A percentile compares a stretch with the other conserved stretches of the same genome.
phyloP scores from a whole-genome alignment of 768 basidiomycete species.

The Collybia sordida region DNA sequence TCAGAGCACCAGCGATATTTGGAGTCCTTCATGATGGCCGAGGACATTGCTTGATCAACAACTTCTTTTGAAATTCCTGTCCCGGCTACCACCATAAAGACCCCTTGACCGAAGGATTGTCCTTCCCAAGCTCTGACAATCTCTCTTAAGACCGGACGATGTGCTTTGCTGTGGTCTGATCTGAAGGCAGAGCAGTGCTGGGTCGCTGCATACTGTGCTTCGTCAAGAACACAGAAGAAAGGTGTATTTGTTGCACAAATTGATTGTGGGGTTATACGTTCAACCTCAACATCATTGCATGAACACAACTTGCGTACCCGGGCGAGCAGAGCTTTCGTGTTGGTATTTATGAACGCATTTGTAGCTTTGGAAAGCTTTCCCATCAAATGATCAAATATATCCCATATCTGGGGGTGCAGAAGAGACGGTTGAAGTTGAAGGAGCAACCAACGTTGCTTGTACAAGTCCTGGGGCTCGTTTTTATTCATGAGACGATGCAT shows the following conservation, averaged over 20 bases:
- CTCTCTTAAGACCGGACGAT: slow-evolving; percentile 40
- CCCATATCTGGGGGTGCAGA: slow-evolving; percentile 34
- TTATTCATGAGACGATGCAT: slow-evolving; percentile 21
- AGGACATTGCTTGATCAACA: slow-evolving; percentile 44
- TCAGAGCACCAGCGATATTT: slow-evolving; percentile 44
- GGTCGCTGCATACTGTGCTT: slow-evolving; percentile 43
- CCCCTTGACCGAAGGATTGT: slow-evolving; percentile 35
- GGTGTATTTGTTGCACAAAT: slow-evolving; percentile 25
- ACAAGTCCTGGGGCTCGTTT: slow-evolving; percentile 16
- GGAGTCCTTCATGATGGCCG: slow-evolving; percentile 46
- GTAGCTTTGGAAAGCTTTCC: slow-evolving; percentile 30
- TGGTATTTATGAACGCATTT: slow-evolving; percentile 33
- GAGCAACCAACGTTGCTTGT: slow-evolving; percentile 37
- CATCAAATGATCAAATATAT: slow-evolving; percentile 39
- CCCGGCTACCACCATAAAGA: slow-evolving; percentile 45
- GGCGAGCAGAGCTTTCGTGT: slow-evolving; percentile 29
- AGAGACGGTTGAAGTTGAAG: slow-evolving; percentile 41
- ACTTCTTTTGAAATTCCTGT: slow-evolving; percentile 46
- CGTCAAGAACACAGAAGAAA: slow-evolving; percentile 45
- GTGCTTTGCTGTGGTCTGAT: slow-evolving; percentile 30
- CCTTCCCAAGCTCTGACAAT: slow-evolving; percentile 41
- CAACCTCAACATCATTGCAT: background rate
- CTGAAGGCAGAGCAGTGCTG: slow-evolving; percentile 37
- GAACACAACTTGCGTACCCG: slow-evolving; percentile 27
- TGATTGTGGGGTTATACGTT: slow-evolving; percentile 2